Base-by-base conservation (phyloP, 2,329 filamentous ascomycete genomes). In the Gnomoniopsis sp. region DNA sequence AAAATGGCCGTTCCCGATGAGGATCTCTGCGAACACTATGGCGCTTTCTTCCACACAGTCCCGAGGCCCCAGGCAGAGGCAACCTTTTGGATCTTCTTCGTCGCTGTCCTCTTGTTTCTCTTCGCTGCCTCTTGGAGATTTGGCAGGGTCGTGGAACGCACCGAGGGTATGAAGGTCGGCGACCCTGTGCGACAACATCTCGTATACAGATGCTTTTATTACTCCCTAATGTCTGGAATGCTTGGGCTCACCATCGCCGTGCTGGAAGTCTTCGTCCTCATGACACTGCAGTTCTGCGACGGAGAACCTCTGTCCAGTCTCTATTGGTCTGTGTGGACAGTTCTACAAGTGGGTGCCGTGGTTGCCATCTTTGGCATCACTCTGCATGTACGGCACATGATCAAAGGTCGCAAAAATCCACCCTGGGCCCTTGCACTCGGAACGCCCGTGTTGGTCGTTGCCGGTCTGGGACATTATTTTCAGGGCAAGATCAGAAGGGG, bases 321-420 rank as follows among this genome's bases (percentile, higher is more conserved):
- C 0, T 85, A 84, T 69, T 86, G 83, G 83, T 79, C 82, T 0
- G 84, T 82, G 2, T 86, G 82, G 81, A 83, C 81, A 22, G 82
- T 84, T 75, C 72, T 84, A 6, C 83, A 86, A 64, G 71, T 85
- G 2, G 83, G 83, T 6, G 80, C 80, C 1, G 71, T 83, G 60
- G 84, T 85, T 38, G 83, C 83, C 59, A 83, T 85, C 65, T 67
- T 79, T 14, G 83, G 83, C 30, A 80, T 86, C 61, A 77, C 83
- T 48, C 71, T 86, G 3, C 77, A 82, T 41, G 70, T 84, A 26
- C 74, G 76, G 38, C 80, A 85, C 62, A 74, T 77, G 2, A 65
- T 84, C 10, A 73, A 74, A 41, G 74, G 81, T 43, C 71, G 77
- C 51, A 75, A 76, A 59, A 78, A 82, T n/a, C 83, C 83, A 72